A percentile compares a stretch with the other conserved stretches of the same genome.
Conservation (phyloP, 2,329 filamentous ascomycete species). For the Aspergillus piperis region DNA sequence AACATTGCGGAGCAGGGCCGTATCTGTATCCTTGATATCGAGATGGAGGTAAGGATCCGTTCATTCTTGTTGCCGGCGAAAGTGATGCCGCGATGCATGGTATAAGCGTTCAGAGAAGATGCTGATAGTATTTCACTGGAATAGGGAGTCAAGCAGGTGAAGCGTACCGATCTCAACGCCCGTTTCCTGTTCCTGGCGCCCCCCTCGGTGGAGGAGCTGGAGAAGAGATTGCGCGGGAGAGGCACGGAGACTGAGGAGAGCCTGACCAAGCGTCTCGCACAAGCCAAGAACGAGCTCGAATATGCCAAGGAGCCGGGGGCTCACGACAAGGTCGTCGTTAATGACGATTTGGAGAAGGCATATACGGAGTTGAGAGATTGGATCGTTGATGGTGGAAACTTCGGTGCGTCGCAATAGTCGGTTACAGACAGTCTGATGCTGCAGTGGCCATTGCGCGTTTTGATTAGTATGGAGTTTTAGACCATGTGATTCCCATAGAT, state of each 20-base stretch:
- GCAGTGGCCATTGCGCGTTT: background rate
- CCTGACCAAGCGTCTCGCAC: conserved; percentile 65
- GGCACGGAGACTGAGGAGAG: conserved; percentile 77
- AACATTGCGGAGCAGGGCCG: conserved; percentile 69
- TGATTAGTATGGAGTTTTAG: background rate
- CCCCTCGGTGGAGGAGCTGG: conserved; percentile 72
- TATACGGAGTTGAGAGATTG: conserved; percentile 57
- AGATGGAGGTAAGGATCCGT: conserved; percentile 73
- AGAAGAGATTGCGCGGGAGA: conserved; percentile 70
- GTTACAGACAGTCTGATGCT: background rate
- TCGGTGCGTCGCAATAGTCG: conserved; percentile 29
- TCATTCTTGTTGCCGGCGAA: too few relatives aligned
- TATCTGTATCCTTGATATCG: conserved; percentile 87
- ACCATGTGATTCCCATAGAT: conserved; percentile 4
- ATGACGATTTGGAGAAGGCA: conserved; percentile 63
- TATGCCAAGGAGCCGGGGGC: conserved; percentile 68
- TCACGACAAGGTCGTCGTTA: conserved; percentile 66
- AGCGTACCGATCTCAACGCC: conserved; percentile 70
- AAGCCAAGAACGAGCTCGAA: conserved; percentile 73
- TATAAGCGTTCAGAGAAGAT: background rate
- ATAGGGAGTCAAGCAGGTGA: conserved; percentile 88
- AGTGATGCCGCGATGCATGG: background rate
- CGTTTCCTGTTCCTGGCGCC: conserved; percentile 85
- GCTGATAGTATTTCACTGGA: conserved; percentile 2
- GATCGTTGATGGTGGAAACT: conserved; percentile 47